Base-by-base conservation (phyloP, 495 filamentous ascomycete genomes). In the Xylaria palmicola region DNA sequence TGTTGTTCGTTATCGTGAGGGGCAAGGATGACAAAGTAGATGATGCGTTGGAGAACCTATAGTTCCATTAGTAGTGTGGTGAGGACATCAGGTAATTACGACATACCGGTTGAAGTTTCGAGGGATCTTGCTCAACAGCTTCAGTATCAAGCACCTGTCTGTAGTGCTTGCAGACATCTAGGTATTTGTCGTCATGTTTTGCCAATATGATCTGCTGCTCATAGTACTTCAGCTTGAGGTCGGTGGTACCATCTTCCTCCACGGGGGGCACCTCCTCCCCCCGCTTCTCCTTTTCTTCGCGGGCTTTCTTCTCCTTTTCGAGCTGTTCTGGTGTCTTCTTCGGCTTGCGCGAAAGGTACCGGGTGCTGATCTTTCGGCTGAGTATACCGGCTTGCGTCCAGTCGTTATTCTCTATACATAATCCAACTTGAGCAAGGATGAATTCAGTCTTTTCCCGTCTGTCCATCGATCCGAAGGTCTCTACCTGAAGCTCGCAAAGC, bases 1-100 rank as follows among this genome's bases (percentile, higher is more conserved):
- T 92, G 93, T 76, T 98, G 94, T 71, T 98, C 94, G 77, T 98
- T 98, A 81, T 97, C 93, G 77, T 98, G 91, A 10, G 95, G 93
- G 8, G 94, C 89, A 58, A 98, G 90, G 62, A 97, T 92, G 71
- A 97, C 86, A 78, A 95, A 98, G 81, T 94, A 98, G 76, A 98
- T 90, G 67, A 97, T 91, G 64, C 93, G 85, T 77, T 95, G 90
- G 47, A 98, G 85, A 30, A 90, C 85, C 92, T 90, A 56, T n/a
- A 82, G 71, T 17, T 63, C 57, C 17, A 37, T 59, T 30, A 61
- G n/a, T 44, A 20, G 15, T 15, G 10, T 13, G 2, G 44, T 34
- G 27, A 8, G 30, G 12, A 7, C 26, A 19, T 17, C 24, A 17
- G 48, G 48, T 40, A 34, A n/a, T 19, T 22, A 37, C 17, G 51